These are phyloP conservation scores for Pleodorina starrii DNA, from an alignment of 139 green algal genomes.

Conservation along the genomic window DNA sequence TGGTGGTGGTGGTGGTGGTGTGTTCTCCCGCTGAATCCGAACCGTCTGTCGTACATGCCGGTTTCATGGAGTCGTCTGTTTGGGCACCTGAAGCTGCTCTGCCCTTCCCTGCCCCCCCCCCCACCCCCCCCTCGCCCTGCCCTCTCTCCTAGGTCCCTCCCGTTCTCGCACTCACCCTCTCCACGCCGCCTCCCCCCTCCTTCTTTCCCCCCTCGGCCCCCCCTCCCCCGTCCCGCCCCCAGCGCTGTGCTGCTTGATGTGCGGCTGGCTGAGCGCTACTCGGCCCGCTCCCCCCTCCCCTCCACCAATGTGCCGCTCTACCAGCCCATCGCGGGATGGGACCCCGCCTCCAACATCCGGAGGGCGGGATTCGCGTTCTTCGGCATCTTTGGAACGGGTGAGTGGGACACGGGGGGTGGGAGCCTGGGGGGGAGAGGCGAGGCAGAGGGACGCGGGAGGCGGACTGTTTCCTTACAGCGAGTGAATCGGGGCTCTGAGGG, in stretches of 20 bases:
- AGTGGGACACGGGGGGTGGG: background rate
- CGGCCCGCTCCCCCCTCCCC: background rate
- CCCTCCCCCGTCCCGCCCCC: background rate
- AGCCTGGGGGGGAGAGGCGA: background rate
- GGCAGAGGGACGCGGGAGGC: background rate
- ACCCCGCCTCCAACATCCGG: constrained; percentile 50
- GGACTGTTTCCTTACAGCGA: too few relatives aligned
- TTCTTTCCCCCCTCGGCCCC: background rate
- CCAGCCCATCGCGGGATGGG: constrained; percentile 48
- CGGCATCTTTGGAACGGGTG: constrained; percentile 56
- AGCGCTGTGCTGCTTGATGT: constrained; percentile 58
- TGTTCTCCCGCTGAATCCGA: too few relatives aligned
- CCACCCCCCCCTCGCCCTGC: too few relatives aligned
- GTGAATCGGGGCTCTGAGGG: too few relatives aligned
- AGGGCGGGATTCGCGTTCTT: constrained; percentile 57
- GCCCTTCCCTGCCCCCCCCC: too few relatives aligned
- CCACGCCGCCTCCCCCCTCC: background rate
- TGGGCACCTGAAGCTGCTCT: too few relatives aligned
- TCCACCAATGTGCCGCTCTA: constrained; percentile 51
- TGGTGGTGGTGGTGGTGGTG: too few relatives aligned
- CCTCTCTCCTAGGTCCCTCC: too few relatives aligned
- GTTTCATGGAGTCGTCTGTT: too few relatives aligned
- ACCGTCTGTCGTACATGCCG: too few relatives aligned
- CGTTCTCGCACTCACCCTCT: too few relatives aligned
- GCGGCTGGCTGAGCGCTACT: constrained; percentile 22